These are phyloP conservation scores for Suhomyces sp. DNA, from an alignment of 805 yeast species.

Conservation along the genomic window DNA sequence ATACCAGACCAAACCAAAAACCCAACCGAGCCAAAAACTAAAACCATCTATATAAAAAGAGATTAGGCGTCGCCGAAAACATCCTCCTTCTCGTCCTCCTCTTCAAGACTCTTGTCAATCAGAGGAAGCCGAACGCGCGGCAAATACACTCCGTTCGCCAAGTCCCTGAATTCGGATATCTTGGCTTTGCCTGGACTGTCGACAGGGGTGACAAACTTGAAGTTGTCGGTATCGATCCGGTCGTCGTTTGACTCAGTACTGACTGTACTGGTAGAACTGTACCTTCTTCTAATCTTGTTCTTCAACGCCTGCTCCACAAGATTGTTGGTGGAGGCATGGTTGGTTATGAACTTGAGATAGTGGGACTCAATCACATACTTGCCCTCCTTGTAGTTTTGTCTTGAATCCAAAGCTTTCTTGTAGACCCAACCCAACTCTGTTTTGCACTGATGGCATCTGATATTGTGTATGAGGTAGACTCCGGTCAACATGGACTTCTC, in stretches of 20 bases:
- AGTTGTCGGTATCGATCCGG: background rate
- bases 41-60: background rate
- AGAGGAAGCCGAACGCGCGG: conserved; percentile 11
- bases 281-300: conserved; percentile 20
- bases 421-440: conserved; percentile 40
- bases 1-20: background rate
- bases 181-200: background rate
- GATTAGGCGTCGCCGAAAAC: conserved; percentile 13
- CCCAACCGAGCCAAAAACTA: background rate
- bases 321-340: conserved; percentile 31
- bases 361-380: conserved; percentile 42
- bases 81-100: conserved; percentile 15
- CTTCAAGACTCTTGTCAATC: conserved; percentile 15
- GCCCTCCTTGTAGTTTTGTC: conserved; percentile 43
- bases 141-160: conserved; percentile 9
- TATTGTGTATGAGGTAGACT: conserved; percentile 32
- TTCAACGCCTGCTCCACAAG: conserved; percentile 32
- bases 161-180: conserved; percentile 7
- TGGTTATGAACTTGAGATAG: conserved; percentile 33
- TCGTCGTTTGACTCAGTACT: conserved; percentile 8
- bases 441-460: conserved; percentile 39
- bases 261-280: conserved; percentile 13
- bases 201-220: conserved; percentile 2
- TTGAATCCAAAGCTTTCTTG: conserved; percentile 32
- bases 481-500: conserved; percentile 43